Conservation (phyloP, 257 asterid species). For the Ligustrum vulgare region DNA sequence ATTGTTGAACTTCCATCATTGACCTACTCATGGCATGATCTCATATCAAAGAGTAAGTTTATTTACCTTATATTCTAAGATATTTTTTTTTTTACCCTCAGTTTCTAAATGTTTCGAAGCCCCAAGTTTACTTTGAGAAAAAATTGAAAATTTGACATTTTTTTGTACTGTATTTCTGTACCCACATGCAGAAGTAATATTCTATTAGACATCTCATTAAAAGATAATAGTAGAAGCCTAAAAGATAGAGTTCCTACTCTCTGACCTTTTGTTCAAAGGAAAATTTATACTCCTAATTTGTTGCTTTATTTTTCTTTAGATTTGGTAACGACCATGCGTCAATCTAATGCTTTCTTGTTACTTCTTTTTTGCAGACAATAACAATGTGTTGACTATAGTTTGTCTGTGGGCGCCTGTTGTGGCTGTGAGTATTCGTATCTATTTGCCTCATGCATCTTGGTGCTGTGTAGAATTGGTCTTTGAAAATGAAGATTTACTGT, state of each 20-base stretch:
- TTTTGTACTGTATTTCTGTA: neutral
- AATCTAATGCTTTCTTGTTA: slow-evolving; percentile 28
- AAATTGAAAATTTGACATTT: neutral
- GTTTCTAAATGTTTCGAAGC: slow-evolving; percentile 8
- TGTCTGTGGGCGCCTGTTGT: slow-evolving; percentile 97
- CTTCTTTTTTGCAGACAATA: slow-evolving; percentile 62
- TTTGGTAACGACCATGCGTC: neutral
- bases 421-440: slow-evolving; percentile 68
- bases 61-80: slow-evolving; percentile 1
- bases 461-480: neutral
- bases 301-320: neutral
- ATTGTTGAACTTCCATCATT: slow-evolving; percentile 50
- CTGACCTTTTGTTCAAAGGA: neutral
- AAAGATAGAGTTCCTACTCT: neutral
- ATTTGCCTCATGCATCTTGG: slow-evolving; percentile 10
- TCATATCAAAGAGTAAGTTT: slow-evolving; percentile 69
- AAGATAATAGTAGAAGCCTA: neutral
- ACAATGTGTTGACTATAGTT: slow-evolving; percentile 66
- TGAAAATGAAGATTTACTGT: neutral
- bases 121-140: neutral
- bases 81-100: slow-evolving; percentile 19
- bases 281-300: neutral
- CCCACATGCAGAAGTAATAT: neutral
- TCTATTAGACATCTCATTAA: neutral
- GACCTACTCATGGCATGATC: slow-evolving; percentile 88